A percentile compares a stretch with the other conserved stretches of the same genome.
Evolutionary conservation across 2,329 filamentous ascomycete species (phyloP).

Genomic region (Zymoseptoria crescenta): DNA sequence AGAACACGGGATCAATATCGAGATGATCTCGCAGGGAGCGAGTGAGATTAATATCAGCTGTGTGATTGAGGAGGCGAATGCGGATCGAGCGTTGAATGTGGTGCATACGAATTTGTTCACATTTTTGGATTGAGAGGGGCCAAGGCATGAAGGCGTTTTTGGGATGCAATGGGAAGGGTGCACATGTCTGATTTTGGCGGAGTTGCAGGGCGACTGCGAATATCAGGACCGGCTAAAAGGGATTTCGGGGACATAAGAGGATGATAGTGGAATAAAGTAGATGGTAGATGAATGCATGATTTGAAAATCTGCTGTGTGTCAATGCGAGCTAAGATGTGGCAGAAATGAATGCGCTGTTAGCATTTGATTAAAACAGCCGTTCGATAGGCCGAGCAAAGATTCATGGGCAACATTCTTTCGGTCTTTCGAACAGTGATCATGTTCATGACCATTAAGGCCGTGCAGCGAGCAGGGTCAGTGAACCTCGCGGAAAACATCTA

Average conservation of each 20-base stretch:
- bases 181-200: too few species aligned
- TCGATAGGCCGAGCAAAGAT: slow-evolving; percentile 1
- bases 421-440: neutral
- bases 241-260: neutral
- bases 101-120: slow-evolving; percentile 95
- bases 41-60: slow-evolving; percentile 99
- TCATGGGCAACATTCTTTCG: neutral
- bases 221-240: neutral
- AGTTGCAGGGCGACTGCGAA: neutral
- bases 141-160: neutral
- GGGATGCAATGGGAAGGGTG: too few species aligned
- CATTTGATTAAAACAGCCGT: neutral
- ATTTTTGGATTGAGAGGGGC: slow-evolving; percentile 61
- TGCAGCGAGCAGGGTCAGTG: neutral
- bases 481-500: neutral
- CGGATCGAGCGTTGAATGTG: slow-evolving; percentile 88
- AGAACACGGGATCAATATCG: slow-evolving; percentile 90
- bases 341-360: neutral
- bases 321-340: neutral
- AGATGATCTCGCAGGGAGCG: slow-evolving; percentile 98
- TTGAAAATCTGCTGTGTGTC: neutral
- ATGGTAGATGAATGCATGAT: neutral
- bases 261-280: neutral
- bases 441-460: neutral
- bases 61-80: slow-evolving; percentile 86